These are phyloP conservation scores for Termitomyces sp. DNA, from an alignment of 768 basidiomycete species.

Conservation along the genomic window DNA sequence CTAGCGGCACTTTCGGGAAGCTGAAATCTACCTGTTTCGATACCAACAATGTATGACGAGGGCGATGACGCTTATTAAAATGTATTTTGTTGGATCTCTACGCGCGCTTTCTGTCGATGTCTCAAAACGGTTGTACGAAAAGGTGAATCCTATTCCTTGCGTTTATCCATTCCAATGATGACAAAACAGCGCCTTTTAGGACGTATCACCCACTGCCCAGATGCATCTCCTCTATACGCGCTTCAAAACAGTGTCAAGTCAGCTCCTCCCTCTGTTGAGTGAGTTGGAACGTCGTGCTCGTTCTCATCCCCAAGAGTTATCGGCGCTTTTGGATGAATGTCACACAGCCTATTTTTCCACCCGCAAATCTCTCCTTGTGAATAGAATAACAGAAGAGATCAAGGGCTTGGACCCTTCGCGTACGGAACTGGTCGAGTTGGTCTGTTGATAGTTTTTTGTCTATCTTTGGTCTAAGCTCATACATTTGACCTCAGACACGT, in stretches of 20 bases:
- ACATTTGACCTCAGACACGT: slow-evolving; percentile 58
- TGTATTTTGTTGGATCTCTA: slow-evolving; percentile 89
- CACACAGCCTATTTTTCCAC: slow-evolving; percentile 78
- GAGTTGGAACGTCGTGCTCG: slow-evolving; percentile 82
- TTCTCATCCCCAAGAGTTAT: slow-evolving; percentile 81
- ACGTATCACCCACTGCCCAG: slow-evolving; percentile 76
- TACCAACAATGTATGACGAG: slow-evolving; percentile 99
- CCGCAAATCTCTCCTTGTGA: slow-evolving; percentile 68
- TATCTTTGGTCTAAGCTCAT: background rate
- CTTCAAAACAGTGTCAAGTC: slow-evolving; percentile 68
- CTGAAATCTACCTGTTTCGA: slow-evolving; percentile 91
- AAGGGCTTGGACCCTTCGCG: slow-evolving; percentile 72
- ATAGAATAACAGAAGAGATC: slow-evolving; percentile 78
- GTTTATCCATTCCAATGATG: background rate
- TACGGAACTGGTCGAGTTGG: slow-evolving; percentile 87
- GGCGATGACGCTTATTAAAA: slow-evolving; percentile 96
- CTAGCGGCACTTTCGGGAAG: slow-evolving; percentile 88
- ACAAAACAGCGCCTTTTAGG: slow-evolving; percentile 34
- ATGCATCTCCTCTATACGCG: slow-evolving; percentile 88
- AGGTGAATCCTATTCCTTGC: slow-evolving; percentile 37
- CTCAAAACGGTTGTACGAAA: slow-evolving; percentile 68
- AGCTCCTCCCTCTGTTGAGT: slow-evolving; percentile 72
- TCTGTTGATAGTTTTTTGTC: slow-evolving; percentile 26
- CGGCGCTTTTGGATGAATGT: slow-evolving; percentile 80
- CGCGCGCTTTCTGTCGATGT: slow-evolving; percentile 78